A percentile compares a stretch with the other conserved stretches of the same genome.
Conservation (phyloP, 1,284 basidiomycete species). For the Microstroma glucosiphilum region DNA sequence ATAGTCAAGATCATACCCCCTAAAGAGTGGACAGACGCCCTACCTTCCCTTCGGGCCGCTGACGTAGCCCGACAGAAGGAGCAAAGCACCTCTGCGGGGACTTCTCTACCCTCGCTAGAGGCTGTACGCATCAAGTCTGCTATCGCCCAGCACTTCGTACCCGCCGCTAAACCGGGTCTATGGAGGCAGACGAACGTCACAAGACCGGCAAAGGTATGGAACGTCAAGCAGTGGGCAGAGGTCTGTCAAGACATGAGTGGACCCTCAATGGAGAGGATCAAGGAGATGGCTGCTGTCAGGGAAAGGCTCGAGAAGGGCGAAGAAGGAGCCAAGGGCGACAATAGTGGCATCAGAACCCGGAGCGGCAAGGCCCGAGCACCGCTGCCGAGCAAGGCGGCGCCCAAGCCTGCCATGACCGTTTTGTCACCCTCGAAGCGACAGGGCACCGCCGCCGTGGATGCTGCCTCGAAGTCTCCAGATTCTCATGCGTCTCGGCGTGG, state of each 20-base stretch:
- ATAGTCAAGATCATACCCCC: constrained; percentile 49
- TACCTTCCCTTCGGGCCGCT: constrained; percentile 32
- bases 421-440: background rate
- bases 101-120: constrained; percentile 1
- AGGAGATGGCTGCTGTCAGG: constrained; percentile 31
- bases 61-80: constrained; percentile 2
- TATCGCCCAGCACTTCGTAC: constrained; percentile 44
- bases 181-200: constrained; percentile 48
- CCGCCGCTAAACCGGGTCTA: constrained; percentile 37
- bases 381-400: no score
- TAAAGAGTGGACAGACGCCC: constrained; percentile 37
- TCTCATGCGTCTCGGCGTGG: background rate
- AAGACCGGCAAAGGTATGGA: constrained; percentile 40
- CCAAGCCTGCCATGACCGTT: background rate
- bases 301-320: constrained; percentile 22
- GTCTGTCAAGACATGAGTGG: constrained; percentile 35
- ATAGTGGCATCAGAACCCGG: constrained; percentile 32
- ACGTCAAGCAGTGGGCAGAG: constrained; percentile 48
- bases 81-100: background rate
- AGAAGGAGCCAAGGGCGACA: constrained; percentile 23
- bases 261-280: constrained; percentile 44
- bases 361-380: constrained; percentile 19
- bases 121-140: constrained; percentile 43
- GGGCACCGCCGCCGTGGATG: background rate
- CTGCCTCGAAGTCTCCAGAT: background rate